Base-by-base conservation (phyloP, 331 rosid species). In the Prunus yedoensis region DNA sequence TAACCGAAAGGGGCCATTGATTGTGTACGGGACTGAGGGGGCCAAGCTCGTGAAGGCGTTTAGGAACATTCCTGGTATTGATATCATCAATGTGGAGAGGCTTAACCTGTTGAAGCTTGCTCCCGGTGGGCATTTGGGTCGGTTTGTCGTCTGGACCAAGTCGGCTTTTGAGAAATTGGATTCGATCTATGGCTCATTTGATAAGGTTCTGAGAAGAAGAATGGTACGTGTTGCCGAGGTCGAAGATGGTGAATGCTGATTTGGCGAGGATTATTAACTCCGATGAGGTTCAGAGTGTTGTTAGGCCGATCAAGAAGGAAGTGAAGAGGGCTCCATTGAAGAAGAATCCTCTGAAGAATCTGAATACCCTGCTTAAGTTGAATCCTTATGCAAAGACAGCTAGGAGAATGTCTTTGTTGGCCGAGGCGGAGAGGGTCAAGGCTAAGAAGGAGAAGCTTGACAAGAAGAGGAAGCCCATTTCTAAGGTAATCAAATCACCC, bases 61-160 rank as follows among this genome's bases (percentile, higher is more conserved):
- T 25, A 38, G 79, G 66, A 75, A 75, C 79, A 75, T 75, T 38
- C 79, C 79, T 0, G 79, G 79, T 3, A 28, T 75, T 1, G 79
- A 75, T 7, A 53, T 75, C n/a, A 41, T 66, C 65, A 75, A 66
- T 65, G 79, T 75, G 73, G 79, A 75, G 79, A 75, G 79, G 73
- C 79, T 75, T 3, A 75, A 53, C 7, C 41, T 75, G 16, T 60
- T 75, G 66, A 75, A 75, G 66, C 79, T 75, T 2, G 79, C 79
- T 4, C 79, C 79, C 15, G 79, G 79, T 66, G 79, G 79, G 8
- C 79, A 75, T 21, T 23, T 75, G 32, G 79, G 79, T 4, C 70
- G 79, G 30, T 75, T 75, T 38, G 79, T 75, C 21, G 56, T 75
- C 50, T 75, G 79, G 73, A 75, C 79, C 66, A 75, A 75, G 54